phyloP scores from a whole-genome alignment of 805 yeast species.

The Pichia californica region DNA sequence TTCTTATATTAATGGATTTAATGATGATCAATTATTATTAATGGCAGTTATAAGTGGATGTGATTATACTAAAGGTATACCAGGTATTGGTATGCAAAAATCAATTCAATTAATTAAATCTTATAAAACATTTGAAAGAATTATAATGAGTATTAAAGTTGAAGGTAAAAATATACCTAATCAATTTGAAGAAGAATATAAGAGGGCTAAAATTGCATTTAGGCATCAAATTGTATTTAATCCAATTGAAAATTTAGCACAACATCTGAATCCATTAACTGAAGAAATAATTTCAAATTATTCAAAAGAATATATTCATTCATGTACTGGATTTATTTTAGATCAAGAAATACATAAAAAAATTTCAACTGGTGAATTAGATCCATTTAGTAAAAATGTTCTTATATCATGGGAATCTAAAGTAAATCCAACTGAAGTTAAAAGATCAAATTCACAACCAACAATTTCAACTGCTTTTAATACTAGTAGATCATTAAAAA shows the following conservation, averaged over 20 bases:
- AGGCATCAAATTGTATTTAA: slow-evolving; percentile 81
- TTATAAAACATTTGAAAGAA: slow-evolving; percentile 45
- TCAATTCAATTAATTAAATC: slow-evolving; percentile 58
- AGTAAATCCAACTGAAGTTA: slow-evolving; percentile 12
- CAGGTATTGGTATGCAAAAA: slow-evolving; percentile 71
- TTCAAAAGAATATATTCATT: slow-evolving; percentile 17
- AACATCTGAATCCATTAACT: slow-evolving; percentile 55
- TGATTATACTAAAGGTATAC: slow-evolving; percentile 86
- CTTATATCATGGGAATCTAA: slow-evolving; percentile 43
- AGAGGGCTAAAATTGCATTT: slow-evolving; percentile 71
- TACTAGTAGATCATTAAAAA: neutral
- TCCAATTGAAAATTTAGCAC: slow-evolving; percentile 44
- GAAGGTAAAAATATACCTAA: slow-evolving; percentile 59
- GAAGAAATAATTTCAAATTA: slow-evolving; percentile 28
- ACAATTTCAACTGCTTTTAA: neutral
- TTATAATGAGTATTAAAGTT: slow-evolving; percentile 48
- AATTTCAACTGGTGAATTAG: slow-evolving; percentile 59
- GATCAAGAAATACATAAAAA: slow-evolving; percentile 42
- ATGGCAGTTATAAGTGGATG: slow-evolving; percentile 93
- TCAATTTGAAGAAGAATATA: slow-evolving; percentile 52
- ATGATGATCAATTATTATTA: slow-evolving; percentile 54
- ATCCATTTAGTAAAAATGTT: slow-evolving; percentile 52
- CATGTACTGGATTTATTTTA: slow-evolving; percentile 41
- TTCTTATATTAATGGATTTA: slow-evolving; percentile 41
- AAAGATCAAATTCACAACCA: slow-evolving; percentile 8